Conservation (phyloP, 164 flowering plant genomes). For the Tinospora cordifolia region DNA sequence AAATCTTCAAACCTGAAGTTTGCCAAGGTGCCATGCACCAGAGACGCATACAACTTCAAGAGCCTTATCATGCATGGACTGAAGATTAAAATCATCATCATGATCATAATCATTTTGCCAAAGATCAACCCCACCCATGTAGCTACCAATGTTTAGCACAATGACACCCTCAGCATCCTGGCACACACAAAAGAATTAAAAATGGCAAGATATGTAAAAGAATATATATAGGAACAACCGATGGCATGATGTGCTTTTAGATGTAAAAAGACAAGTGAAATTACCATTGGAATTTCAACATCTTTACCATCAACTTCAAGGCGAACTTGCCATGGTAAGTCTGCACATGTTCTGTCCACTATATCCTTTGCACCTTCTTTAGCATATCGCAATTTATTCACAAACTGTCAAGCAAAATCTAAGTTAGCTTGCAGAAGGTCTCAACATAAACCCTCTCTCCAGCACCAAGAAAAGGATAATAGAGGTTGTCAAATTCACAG, state of each 20-base stretch:
- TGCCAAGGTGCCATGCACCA: constrained; percentile 84
- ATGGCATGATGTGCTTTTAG: not conserved
- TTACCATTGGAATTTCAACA: constrained; percentile 54
- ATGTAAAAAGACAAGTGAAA: not conserved
- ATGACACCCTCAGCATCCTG: constrained; percentile 72
- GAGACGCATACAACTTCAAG: constrained; percentile 63
- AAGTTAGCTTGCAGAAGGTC: constrained; percentile 6
- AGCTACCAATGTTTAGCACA: constrained; percentile 70
- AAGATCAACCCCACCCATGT: constrained; percentile 76
- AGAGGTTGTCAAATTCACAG: not conserved
- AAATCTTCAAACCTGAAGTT: constrained; percentile 50
- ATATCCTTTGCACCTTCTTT: constrained; percentile 77
- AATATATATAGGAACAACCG: not conserved
- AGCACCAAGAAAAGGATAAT: not conserved
- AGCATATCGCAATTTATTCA: constrained; percentile 71
- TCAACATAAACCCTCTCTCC: not conserved
- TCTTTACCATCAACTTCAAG: constrained; percentile 71
- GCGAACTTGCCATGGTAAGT: constrained; percentile 68
- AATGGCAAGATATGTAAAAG: constrained; percentile 1
- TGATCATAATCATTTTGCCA: constrained; percentile 77
- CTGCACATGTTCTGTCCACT: constrained; percentile 71
- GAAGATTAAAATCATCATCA: constrained; percentile 55
- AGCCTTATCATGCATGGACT: constrained; percentile 64
- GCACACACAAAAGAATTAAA: not conserved
- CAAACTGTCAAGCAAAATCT: constrained; percentile 39